These are phyloP conservation scores for Stachybotrys chartarum DNA, from an alignment of 2,329 filamentous ascomycete species.

Conservation along the genomic window DNA sequence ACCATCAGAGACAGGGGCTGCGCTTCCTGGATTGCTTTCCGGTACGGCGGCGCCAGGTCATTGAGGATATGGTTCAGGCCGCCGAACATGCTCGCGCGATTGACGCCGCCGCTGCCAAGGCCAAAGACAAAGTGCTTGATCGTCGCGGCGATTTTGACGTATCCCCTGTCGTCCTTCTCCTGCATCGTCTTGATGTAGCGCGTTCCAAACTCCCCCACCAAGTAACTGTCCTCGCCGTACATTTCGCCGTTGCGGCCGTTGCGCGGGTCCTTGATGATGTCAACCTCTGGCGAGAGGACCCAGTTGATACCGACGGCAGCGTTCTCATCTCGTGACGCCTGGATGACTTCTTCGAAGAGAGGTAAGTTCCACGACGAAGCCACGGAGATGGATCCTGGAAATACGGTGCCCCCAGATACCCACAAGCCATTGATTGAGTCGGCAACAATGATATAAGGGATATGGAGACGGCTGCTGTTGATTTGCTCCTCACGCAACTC, in stretches of 20 bases:
- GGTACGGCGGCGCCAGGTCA: slow-evolving; percentile 19
- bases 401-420: slow-evolving; percentile 20
- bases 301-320: slow-evolving; percentile 21
- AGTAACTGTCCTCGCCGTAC: slow-evolving; percentile 22
- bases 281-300: slow-evolving; percentile 24
- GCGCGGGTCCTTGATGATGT: slow-evolving; percentile 22
- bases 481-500: slow-evolving; percentile 11
- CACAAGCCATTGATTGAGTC: slow-evolving; percentile 21
- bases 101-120: slow-evolving; percentile 22
- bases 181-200: slow-evolving; percentile 27
- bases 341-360: slow-evolving; percentile 17
- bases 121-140: slow-evolving; percentile 29
- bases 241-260: slow-evolving; percentile 14
- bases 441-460: slow-evolving; percentile 10
- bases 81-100: slow-evolving; percentile 21
- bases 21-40: slow-evolving; percentile 18
- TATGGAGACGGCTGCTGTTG: slow-evolving; percentile 8
- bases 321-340: slow-evolving; percentile 22
- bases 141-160: slow-evolving; percentile 24
- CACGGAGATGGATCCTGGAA: slow-evolving; percentile 21
- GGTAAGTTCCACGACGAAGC: slow-evolving; percentile 21
- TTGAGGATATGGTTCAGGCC: slow-evolving; percentile 27
- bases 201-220: slow-evolving; percentile 21
- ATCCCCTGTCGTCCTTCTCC: slow-evolving; percentile 20
- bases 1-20: slow-evolving; percentile 21